Evolutionary conservation across 768 basidiomycete species (phyloP).

Genomic region (Leccinellum luteum): DNA sequence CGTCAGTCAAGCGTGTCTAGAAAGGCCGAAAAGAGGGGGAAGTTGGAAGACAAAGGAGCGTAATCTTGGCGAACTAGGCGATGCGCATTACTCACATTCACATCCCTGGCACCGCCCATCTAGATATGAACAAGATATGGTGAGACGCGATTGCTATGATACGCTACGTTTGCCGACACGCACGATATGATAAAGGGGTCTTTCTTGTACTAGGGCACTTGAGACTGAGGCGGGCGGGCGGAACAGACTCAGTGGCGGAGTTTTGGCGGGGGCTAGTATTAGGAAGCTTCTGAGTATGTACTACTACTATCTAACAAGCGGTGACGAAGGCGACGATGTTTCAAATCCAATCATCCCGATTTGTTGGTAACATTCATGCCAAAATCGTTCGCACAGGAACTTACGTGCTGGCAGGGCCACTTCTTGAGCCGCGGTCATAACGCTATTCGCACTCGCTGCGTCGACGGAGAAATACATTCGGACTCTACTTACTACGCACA

Average conservation of each 20-base stretch:
- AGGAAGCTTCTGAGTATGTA: not conserved
- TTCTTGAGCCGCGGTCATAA: too few relatives aligned
- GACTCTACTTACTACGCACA: too few relatives aligned
- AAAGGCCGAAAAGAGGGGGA: constrained; percentile 23
- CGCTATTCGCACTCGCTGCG: too few relatives aligned
- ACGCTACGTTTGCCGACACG: constrained; percentile 1
- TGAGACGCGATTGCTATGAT: not conserved
- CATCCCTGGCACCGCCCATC: constrained; percentile 29
- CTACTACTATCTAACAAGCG: too few relatives aligned
- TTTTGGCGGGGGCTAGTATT: not conserved
- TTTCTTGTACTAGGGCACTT: too few relatives aligned
- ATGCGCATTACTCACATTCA: constrained; percentile 27
- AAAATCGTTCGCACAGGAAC: too few relatives aligned
- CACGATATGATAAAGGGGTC: constrained; percentile 2
- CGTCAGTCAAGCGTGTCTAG: constrained; percentile 27
- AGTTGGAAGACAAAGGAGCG: constrained; percentile 3
- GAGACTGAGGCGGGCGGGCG: too few relatives aligned
- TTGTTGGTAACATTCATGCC: too few relatives aligned
- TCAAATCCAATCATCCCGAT: too few relatives aligned
- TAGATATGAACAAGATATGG: not conserved
- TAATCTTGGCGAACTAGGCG: constrained; percentile 16
- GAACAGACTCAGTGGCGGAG: not conserved
- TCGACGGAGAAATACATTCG: too few relatives aligned
- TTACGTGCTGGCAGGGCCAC: too few relatives aligned
- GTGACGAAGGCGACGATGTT: too few relatives aligned